Evolutionary conservation across 768 basidiomycete genomes (phyloP), one percentile per base, ranked within the genome.

Genomic region (Lactifluus hygrophoroides): DNA sequence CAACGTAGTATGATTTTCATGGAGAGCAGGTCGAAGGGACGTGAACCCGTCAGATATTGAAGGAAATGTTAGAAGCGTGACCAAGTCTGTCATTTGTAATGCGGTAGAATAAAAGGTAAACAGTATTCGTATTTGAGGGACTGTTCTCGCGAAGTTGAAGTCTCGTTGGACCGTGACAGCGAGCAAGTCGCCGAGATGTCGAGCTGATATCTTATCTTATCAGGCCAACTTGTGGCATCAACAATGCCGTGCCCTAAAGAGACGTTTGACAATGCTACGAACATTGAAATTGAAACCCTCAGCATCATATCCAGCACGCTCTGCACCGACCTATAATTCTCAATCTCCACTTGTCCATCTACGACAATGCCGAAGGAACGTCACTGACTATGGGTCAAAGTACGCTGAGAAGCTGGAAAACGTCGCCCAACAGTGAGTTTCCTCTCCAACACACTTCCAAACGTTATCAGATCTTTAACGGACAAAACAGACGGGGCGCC

Each of bases 331-430:
- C 3, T 9, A 19, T 30, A 14, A 37, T 10, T 16, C 2, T 27
- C 37, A 14, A 25, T 5, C 13, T 42, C 17, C 21, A 35, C 32
- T 13, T 34, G 2, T 25, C n/a, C 32, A 54, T 19, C 47, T 23
- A 16, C 46, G 42, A 14, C 35, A 1, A 51, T 51, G 59, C 49
- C 27, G 27, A 32, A 56, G 59, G 30, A 23, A 7, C 5, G 2
- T 60, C 30, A 6, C 60, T n/a, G 66, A 70, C 56, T 74, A 76
- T 54, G 71, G 74, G 60, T 66, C 73, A 30, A 85, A 80, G 66
- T 93, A 94, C 67, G 78, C 82, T 14, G 80, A 85, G 58, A 88
- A 87, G 67, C 71, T 94, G 37, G 79, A 76, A 45, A 74, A 77
- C 65, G 78, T 74, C 65, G 84, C 88, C 42, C 71, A 80, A 67